A percentile compares a stretch with the other conserved stretches of the same genome.
Conservation (phyloP, 352 stramenopile species). For the Phytophthora podocarpi region DNA sequence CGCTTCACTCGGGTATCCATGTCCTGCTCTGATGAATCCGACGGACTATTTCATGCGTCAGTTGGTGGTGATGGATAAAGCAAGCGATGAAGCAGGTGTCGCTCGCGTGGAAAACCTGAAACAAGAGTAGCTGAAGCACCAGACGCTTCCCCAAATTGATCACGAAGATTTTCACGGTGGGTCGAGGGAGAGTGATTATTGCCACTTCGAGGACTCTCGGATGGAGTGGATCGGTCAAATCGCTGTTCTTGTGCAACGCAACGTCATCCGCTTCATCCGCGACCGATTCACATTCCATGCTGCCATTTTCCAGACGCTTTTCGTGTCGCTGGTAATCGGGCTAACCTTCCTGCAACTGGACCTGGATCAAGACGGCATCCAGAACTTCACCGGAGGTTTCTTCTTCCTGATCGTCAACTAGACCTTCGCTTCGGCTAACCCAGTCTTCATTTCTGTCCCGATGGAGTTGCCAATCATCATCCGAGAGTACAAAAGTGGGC, state of each 20-base stretch:
- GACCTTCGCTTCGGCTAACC: conserved; percentile 36
- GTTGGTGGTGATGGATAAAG: conserved; percentile 57
- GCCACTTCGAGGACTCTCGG: too few species aligned
- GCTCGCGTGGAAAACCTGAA: conserved; percentile 47
- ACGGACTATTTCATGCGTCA: conserved; percentile 73
- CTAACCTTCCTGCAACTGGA: conserved; percentile 57
- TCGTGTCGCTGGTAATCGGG: conserved; percentile 42
- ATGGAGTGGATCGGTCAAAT: conserved; percentile 39
- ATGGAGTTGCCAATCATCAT: conserved; percentile 49
- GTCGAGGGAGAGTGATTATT: too few species aligned
- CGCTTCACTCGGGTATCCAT: conserved; percentile 39
- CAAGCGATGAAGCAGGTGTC: conserved; percentile 37
- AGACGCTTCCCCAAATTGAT: conserved; percentile 11
- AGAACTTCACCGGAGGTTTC: conserved; percentile 49
- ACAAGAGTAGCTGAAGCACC: conserved; percentile 33
- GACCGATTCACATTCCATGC: conserved; percentile 36
- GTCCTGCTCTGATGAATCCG: conserved; percentile 54
- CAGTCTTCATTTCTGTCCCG: conserved; percentile 44
- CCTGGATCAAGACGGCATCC: conserved; percentile 43
- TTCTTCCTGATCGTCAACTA: conserved; percentile 58
- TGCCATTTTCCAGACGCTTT: conserved; percentile 33
- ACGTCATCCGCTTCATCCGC: conserved; percentile 41
- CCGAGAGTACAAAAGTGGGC: conserved; percentile 40
- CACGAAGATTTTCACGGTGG: too few species aligned
- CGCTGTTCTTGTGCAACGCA: conserved; percentile 39